phyloP scores from a whole-genome alignment of 768 basidiomycete genomes.

The Fistulinella prunicolor region DNA sequence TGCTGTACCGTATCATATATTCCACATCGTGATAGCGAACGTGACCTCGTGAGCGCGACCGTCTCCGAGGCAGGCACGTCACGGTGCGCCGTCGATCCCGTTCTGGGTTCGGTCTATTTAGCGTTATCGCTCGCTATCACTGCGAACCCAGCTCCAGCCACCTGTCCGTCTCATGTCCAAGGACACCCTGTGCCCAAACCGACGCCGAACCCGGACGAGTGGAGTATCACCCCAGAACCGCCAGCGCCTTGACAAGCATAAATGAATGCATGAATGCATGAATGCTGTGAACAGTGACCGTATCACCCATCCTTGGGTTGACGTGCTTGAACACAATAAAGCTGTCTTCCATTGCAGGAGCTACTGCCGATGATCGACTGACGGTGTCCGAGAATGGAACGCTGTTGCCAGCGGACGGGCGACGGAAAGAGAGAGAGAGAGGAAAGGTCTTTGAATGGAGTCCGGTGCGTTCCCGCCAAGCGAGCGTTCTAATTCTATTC shows the following conservation, averaged over 20 bases:
- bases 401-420: slow-evolving; percentile 4
- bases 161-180: background rate
- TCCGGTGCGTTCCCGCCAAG: no score
- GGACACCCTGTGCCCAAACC: background rate
- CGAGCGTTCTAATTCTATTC: no score
- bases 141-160: background rate
- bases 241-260: no score
- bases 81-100: slow-evolving; percentile 13
- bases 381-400: slow-evolving; percentile 1
- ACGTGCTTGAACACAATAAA: no score
- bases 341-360: no score
- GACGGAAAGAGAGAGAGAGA: slow-evolving; percentile 13
- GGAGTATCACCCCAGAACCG: no score
- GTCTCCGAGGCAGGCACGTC: background rate
- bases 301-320: no score
- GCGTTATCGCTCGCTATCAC: slow-evolving; percentile 5
- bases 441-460: no score
- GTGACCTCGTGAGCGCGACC: background rate
- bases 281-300: no score
- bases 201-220: background rate
- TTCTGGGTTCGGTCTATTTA: background rate
- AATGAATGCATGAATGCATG: no score
- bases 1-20: no score
- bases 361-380: background rate
- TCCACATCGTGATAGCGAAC: no score